Percentiles rank a stretch among this genome's conserved stretches.
phyloP scores from a whole-genome alignment of 306 rosid species.

The Argentina anserina region DNA sequence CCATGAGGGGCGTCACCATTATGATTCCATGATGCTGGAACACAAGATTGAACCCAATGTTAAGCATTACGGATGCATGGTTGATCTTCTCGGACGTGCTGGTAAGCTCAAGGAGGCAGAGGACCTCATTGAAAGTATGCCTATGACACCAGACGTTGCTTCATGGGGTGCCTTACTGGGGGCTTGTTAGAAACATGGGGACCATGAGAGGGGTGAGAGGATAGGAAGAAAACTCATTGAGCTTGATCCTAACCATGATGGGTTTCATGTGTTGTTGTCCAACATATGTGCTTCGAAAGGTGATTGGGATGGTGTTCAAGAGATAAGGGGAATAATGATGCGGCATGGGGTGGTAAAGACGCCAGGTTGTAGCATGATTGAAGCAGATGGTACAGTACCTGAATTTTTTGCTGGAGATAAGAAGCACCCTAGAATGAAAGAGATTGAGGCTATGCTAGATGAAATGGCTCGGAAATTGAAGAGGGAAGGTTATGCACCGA shows the following conservation, averaged over 20 bases:
- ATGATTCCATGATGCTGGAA: constrained; percentile 53
- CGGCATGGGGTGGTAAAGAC: constrained; percentile 64
- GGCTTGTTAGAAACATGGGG: constrained; percentile 65
- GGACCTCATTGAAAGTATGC: constrained; percentile 65
- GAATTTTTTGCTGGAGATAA: constrained; percentile 76
- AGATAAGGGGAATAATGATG: constrained; percentile 59
- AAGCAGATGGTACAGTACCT: constrained; percentile 65
- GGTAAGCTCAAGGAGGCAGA: constrained; percentile 83
- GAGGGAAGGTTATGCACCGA: constrained; percentile 68
- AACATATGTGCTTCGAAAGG: constrained; percentile 82
- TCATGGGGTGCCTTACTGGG: constrained; percentile 91
- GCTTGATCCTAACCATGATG: constrained; percentile 79
- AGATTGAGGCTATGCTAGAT: constrained; percentile 61
- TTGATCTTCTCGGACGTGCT: constrained; percentile 82
- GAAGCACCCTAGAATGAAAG: constrained; percentile 52
- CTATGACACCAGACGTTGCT: constrained; percentile 68
- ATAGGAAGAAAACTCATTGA: constrained; percentile 68
- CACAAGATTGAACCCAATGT: constrained; percentile 66
- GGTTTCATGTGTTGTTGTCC: constrained; percentile 66
- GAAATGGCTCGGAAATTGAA: constrained; percentile 57
- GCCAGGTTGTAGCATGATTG: constrained; percentile 79
- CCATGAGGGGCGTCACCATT: constrained; percentile 65
- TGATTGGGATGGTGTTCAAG: constrained; percentile 64
- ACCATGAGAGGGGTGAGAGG: constrained; percentile 68
- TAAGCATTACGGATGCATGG: constrained; percentile 84